A percentile compares a stretch with the other conserved stretches of the same genome.
phyloP scores from a whole-genome alignment of 805 yeast species.

The Candida insectalens region DNA sequence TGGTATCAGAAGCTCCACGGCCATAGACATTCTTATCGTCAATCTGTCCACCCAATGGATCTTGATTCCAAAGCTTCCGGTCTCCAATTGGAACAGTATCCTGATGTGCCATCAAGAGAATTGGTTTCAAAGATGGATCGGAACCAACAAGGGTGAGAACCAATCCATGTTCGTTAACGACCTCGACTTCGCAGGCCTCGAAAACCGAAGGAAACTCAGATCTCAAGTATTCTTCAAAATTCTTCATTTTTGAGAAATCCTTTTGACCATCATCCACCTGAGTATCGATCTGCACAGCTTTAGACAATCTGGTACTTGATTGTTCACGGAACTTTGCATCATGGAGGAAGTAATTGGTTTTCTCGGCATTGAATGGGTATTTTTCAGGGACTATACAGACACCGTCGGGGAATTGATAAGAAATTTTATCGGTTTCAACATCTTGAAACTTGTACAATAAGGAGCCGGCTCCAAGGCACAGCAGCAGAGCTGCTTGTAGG shows the following conservation, averaged over 20 bases:
- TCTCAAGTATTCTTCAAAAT: conserved; percentile 13
- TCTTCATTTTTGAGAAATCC: conserved; percentile 13
- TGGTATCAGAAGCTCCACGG: conserved; percentile 33
- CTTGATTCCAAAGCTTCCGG: conserved; percentile 30
- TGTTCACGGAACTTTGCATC: conserved; percentile 23
- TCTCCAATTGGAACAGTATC: conserved; percentile 42
- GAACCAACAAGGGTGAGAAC: no score
- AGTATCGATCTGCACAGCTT: conserved; percentile 46
- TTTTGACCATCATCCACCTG: conserved; percentile 23
- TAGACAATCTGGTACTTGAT: conserved; percentile 33
- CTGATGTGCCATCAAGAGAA: conserved; percentile 40
- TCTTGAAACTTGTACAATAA: no score
- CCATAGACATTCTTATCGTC: conserved; percentile 31
- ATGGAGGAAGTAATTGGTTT: conserved; percentile 20
- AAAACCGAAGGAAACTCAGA: conserved; percentile 43
- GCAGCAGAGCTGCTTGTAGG: no score
- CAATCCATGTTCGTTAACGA: conserved; percentile 54
- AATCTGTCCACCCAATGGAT: conserved; percentile 28
- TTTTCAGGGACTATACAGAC: no score
- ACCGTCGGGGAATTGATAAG: no score
- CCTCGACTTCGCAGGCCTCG: conserved; percentile 33
- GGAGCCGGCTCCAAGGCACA: no score
- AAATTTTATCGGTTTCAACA: no score
- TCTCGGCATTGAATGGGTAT: conserved; percentile 10
- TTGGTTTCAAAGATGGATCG: conserved; percentile 28